A percentile compares a stretch with the other conserved stretches of the same genome.
Evolutionary conservation across 106 monocot genomes (phyloP).

Genomic region (Phalaenopsis aphrodite): DNA sequence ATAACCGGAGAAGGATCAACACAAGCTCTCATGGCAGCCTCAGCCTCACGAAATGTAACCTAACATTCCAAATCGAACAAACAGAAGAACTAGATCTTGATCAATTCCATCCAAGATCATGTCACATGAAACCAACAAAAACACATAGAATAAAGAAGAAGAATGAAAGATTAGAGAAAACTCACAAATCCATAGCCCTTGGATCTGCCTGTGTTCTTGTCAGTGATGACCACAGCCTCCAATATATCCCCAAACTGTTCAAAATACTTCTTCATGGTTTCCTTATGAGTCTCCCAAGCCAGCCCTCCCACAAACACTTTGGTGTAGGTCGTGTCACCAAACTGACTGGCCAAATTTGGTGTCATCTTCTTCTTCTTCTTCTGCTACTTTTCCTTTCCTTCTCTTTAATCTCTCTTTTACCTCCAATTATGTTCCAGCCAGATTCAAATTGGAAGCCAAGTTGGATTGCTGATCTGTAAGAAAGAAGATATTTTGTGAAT

Average conservation of each 20-base stretch:
- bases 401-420: not conserved
- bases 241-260: conserved; percentile 97
- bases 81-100: not conserved
- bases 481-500: not conserved
- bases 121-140: not conserved
- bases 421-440: not conserved
- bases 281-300: conserved; percentile 90
- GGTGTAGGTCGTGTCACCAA: conserved; percentile 86
- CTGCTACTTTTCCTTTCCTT: not conserved
- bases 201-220: conserved; percentile 91
- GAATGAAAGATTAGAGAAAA: not conserved
- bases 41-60: conserved; percentile 22
- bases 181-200: conserved; percentile 94
- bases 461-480: not conserved
- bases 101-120: not conserved
- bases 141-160: not conserved
- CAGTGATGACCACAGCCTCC: conserved; percentile 94
- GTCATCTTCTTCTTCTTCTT: conserved; percentile 34
- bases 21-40: conserved; percentile 22
- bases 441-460: not conserved
- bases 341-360: conserved; percentile 36
- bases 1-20: conserved; percentile 75
- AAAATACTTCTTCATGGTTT: conserved; percentile 89
- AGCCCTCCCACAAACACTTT: conserved; percentile 93
- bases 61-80: conserved; percentile 4